These are phyloP conservation scores for Coprinopsis strossmayeri DNA, from an alignment of 768 basidiomycete genomes.

Conservation along the genomic window DNA sequence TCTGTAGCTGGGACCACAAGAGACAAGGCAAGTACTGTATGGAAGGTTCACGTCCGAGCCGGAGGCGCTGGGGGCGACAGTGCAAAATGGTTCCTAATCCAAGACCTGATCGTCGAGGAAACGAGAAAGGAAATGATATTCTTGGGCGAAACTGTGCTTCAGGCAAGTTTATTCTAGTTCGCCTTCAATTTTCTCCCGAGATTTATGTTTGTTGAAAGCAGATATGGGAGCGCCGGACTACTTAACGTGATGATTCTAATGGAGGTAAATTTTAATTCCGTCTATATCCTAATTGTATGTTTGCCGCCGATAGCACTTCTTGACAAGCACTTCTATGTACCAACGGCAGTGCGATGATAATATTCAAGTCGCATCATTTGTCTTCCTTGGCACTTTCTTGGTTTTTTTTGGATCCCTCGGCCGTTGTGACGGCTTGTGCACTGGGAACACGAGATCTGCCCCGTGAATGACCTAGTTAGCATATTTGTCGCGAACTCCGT, in stretches of 20 bases:
- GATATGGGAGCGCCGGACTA: slow-evolving; percentile 60
- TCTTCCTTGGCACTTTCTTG: slow-evolving; percentile 5
- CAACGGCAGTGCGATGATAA: background rate
- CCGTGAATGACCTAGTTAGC: no score
- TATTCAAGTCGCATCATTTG: background rate
- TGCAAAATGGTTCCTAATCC: slow-evolving; percentile 95
- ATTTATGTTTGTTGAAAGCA: slow-evolving; percentile 18
- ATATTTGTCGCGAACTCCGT: no score
- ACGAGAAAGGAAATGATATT: slow-evolving; percentile 98
- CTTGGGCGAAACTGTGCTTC: slow-evolving; percentile 92
- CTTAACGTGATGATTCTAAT: slow-evolving; percentile 17
- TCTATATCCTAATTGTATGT: slow-evolving; percentile 3
- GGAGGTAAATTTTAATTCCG: slow-evolving; percentile 16
- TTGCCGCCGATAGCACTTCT: slow-evolving; percentile 4
- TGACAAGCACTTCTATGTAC: background rate
- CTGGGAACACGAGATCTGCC: slow-evolving; percentile 11
- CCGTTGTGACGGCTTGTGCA: slow-evolving; percentile 6
- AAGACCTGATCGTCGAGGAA: slow-evolving; percentile 94
- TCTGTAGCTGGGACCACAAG: slow-evolving; percentile 94
- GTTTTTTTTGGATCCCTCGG: slow-evolving; percentile 16
- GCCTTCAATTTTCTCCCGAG: slow-evolving; percentile 10
- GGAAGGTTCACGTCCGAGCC: slow-evolving; percentile 85
- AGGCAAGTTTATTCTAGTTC: slow-evolving; percentile 50
- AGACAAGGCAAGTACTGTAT: slow-evolving; percentile 85
- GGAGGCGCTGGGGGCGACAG: slow-evolving; percentile 70